Evolutionary conservation across 805 yeast species (phyloP).

Genomic region (Candida silvatica): DNA sequence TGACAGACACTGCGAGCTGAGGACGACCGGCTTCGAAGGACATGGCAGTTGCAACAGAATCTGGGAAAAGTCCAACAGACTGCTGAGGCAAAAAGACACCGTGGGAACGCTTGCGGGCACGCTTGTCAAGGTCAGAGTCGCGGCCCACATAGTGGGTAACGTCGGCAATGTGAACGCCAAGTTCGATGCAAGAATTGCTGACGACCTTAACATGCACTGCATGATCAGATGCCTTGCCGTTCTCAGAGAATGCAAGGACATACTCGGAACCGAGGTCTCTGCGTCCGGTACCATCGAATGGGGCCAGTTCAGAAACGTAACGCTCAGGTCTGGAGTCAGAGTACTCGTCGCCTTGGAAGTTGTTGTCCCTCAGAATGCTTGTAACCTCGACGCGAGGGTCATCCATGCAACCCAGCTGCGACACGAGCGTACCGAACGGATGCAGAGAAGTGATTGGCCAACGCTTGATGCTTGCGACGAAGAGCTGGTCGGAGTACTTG

Average conservation of each 20-base stretch:
- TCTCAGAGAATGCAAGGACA: slow-evolving; percentile 54
- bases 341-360: slow-evolving; percentile 75
- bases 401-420: slow-evolving; percentile 75
- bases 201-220: slow-evolving; percentile 72
- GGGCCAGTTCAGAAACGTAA: slow-evolving; percentile 27
- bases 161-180: slow-evolving; percentile 85
- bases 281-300: slow-evolving; percentile 33
- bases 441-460: slow-evolving; percentile 99
- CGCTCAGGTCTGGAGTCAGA: slow-evolving; percentile 30
- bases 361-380: slow-evolving; percentile 82
- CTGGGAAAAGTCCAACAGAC: slow-evolving; percentile 60
- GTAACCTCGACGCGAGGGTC: slow-evolving; percentile 75
- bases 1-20: slow-evolving; percentile 65
- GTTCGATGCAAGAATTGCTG: slow-evolving; percentile 53
- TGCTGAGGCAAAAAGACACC: slow-evolving; percentile 83
- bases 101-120: slow-evolving; percentile 83
- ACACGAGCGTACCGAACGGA: slow-evolving; percentile 91
- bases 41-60: slow-evolving; percentile 45
- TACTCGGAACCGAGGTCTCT: slow-evolving; percentile 50
- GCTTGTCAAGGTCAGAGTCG: slow-evolving; percentile 75
- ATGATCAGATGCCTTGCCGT: slow-evolving; percentile 56
- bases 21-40: slow-evolving; percentile 55
- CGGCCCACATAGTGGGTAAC: slow-evolving; percentile 62
- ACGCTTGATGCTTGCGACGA: slow-evolving; percentile 92
- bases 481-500: slow-evolving; percentile 67